Evolutionary conservation across 2,329 filamentous ascomycete genomes (phyloP).

Genomic region (Huntiella savannae): DNA sequence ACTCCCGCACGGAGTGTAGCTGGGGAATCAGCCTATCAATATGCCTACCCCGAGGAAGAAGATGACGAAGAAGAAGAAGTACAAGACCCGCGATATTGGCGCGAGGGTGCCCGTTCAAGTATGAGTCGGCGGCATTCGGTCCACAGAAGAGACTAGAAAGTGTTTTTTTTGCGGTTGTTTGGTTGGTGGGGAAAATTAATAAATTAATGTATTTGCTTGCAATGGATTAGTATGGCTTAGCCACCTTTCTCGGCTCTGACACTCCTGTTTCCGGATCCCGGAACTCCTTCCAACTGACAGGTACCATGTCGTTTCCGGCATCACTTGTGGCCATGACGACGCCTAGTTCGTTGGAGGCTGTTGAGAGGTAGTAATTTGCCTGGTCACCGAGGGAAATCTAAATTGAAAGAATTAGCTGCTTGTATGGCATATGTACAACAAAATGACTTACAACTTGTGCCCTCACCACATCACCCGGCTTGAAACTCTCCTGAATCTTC

Average conservation of each 20-base stretch:
- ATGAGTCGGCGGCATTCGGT: too few species aligned
- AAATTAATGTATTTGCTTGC: too few species aligned
- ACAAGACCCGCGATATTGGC: too few species aligned
- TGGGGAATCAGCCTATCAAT: background rate
- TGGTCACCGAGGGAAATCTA: conserved; percentile 84
- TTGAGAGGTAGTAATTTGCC: conserved; percentile 86
- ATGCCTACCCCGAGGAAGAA: background rate
- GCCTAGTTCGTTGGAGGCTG: conserved; percentile 75
- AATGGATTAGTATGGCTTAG: conserved; percentile 57
- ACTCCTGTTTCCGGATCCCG: conserved; percentile 60
- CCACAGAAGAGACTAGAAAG: too few species aligned
- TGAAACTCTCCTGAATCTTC: conserved; percentile 75
- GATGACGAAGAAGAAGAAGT: too few species aligned
- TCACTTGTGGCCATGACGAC: conserved; percentile 88
- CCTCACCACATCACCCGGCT: conserved; percentile 79
- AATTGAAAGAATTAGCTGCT: conserved; percentile 3
- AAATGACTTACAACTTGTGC: conserved; percentile 53
- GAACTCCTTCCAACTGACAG: conserved; percentile 91
- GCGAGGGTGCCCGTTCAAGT: too few species aligned
- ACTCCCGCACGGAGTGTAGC: background rate
- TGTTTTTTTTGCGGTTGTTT: too few species aligned
- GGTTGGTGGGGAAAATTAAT: too few species aligned
- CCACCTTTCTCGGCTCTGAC: conserved; percentile 74
- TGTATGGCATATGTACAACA: background rate
- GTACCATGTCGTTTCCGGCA: conserved; percentile 75